Percentiles rank a stretch among this genome's conserved stretches.
These are phyloP conservation scores for Patellifolia procumbens DNA, from an alignment of 179 eudicot species.

Conservation along the genomic window DNA sequence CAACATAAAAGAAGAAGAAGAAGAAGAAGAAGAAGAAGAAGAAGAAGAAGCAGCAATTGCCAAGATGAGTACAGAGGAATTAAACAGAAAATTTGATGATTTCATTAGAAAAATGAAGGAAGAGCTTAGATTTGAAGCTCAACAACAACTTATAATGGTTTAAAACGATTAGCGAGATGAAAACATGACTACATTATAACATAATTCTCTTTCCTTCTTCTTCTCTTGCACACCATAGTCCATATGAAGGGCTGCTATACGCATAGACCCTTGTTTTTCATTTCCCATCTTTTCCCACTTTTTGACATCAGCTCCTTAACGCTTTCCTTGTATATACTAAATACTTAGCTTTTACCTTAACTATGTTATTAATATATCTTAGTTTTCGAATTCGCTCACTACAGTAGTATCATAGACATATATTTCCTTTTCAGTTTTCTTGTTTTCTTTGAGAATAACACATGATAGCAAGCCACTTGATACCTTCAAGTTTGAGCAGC, in stretches of 20 bases:
- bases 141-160: conserved; percentile 40
- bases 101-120: conserved; percentile 64
- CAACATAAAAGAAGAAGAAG: conserved; percentile 19
- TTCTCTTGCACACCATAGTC: not conserved
- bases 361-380: not conserved
- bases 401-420: not conserved
- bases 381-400: not conserved
- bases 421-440: not conserved
- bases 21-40: conserved; percentile 23
- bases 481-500: not conserved
- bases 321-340: not conserved
- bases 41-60: conserved; percentile 33
- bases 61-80: conserved; percentile 47
- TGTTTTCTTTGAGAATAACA: not conserved
- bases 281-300: not conserved
- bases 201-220: not conserved
- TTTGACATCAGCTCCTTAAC: not conserved
- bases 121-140: conserved; percentile 53
- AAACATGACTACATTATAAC: conserved; percentile 1
- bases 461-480: not conserved
- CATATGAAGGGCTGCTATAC: not conserved
- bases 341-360: not conserved
- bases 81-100: conserved; percentile 58
- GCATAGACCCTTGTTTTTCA: not conserved
- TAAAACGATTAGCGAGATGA: conserved; percentile 16